A percentile compares a stretch with the other conserved stretches of the same genome.
Conservation (phyloP, 2,329 filamentous ascomycete species). For the Sarocladium oryzae region DNA sequence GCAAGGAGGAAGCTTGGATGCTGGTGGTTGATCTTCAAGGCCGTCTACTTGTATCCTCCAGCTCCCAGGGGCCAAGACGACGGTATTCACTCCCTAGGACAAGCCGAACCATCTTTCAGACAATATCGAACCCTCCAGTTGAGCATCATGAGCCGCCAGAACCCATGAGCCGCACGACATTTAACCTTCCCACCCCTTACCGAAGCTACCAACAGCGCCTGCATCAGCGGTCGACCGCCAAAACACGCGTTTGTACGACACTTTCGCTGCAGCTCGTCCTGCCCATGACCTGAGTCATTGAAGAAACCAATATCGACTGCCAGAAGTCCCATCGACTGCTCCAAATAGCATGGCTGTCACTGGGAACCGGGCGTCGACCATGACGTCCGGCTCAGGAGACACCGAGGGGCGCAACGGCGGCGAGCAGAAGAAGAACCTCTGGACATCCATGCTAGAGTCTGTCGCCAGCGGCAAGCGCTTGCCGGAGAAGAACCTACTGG, state of each 20-base stretch:
- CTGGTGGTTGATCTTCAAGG: background rate
- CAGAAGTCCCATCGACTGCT: background rate
- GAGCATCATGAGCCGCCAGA: background rate
- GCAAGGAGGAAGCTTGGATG: background rate
- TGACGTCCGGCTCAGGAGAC: slow-evolving; percentile 49
- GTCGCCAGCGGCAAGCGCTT: slow-evolving; percentile 85
- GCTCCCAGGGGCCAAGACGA: too few relatives aligned
- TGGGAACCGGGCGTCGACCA: slow-evolving; percentile 51
- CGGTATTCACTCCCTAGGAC: background rate
- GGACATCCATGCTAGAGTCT: slow-evolving; percentile 87
- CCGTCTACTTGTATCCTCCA: too few relatives aligned
- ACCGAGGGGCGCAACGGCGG: slow-evolving; percentile 51
- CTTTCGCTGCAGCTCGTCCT: background rate
- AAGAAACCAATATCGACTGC: background rate
- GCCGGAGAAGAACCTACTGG: slow-evolving; percentile 84
- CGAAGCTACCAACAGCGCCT: background rate
- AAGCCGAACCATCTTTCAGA: background rate
- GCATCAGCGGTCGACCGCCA: background rate
- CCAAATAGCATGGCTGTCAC: slow-evolving; percentile 39
- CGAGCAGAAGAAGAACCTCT: slow-evolving; percentile 82
- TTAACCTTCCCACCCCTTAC: background rate
- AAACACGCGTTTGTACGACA: slow-evolving; percentile 1
- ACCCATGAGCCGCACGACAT: background rate
- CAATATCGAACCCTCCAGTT: too few relatives aligned
- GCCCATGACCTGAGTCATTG: background rate